Percentiles rank a stretch among this genome's conserved stretches.
phyloP scores from a whole-genome alignment of 352 stramenopile genomes.

The Phytophthora pini region DNA sequence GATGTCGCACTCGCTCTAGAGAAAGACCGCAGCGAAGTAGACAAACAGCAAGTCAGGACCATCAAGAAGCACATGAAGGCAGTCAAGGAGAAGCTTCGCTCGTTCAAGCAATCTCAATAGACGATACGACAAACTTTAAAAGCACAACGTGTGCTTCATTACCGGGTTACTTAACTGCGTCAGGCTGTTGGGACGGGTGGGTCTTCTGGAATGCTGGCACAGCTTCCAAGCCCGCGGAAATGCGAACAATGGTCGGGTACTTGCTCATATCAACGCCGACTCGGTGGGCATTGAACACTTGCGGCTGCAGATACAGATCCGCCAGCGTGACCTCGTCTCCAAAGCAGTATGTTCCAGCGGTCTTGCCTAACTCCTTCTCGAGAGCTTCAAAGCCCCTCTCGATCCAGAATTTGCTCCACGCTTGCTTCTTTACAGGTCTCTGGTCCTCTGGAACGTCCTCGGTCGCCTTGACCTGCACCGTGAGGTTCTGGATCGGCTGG shows the following conservation, averaged over 20 bases:
- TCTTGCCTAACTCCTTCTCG: conserved; percentile 69
- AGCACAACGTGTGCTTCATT: conserved; percentile 8
- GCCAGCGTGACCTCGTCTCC: conserved; percentile 86
- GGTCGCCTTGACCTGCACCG: conserved; percentile 61
- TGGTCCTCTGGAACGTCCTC: conserved; percentile 61
- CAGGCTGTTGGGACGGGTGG: conserved; percentile 84
- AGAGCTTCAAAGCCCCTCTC: conserved; percentile 84
- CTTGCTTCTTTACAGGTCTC: conserved; percentile 46
- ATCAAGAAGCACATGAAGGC: conserved; percentile 57
- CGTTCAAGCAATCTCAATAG: conserved; percentile 33
- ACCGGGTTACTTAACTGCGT: conserved; percentile 41
- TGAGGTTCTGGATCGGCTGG: conserved; percentile 92
- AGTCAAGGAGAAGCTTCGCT: conserved; percentile 50
- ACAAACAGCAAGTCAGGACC: conserved; percentile 49
- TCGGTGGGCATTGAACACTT: conserved; percentile 93
- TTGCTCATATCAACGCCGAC: conserved; percentile 90
- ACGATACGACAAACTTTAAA: neutral
- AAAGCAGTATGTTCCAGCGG: conserved; percentile 72
- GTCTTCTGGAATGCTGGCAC: conserved; percentile 85
- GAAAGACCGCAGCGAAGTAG: conserved; percentile 38
- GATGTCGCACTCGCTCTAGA: conserved; percentile 49
- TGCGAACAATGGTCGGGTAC: conserved; percentile 88
- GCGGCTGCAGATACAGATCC: conserved; percentile 91
- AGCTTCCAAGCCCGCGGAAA: conserved; percentile 69
- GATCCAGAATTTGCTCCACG: conserved; percentile 78